A percentile compares a stretch with the other conserved stretches of the same genome.
These are phyloP conservation scores for Gymnopilus dilepis DNA, from an alignment of 768 basidiomycete genomes.

Conservation along the genomic window DNA sequence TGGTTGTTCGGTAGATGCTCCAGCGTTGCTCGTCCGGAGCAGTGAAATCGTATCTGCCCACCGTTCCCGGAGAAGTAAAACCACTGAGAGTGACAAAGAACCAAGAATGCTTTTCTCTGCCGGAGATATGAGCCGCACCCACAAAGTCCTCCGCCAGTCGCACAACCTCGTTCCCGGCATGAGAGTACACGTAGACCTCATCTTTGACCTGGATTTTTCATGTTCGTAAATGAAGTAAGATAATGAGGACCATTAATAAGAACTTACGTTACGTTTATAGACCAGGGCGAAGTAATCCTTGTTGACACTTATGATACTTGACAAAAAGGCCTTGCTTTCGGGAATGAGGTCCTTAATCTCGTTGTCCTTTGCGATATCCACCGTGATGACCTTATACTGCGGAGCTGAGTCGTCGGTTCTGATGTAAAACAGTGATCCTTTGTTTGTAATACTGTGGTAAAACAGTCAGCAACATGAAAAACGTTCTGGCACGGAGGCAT, in stretches of 20 bases:
- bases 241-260: not conserved
- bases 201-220: constrained; percentile 66
- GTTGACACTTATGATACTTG: constrained; percentile 50
- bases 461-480: constrained; percentile 7
- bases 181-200: constrained; percentile 74
- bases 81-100: constrained; percentile 69
- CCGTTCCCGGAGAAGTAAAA: constrained; percentile 75
- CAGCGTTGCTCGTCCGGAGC: constrained; percentile 54
- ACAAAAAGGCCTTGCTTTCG: constrained; percentile 67
- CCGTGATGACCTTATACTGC: constrained; percentile 65
- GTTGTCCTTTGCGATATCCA: constrained; percentile 61
- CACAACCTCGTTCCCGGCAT: constrained; percentile 53
- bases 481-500: too few relatives aligned
- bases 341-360: constrained; percentile 66
- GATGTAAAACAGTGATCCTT: constrained; percentile 66
- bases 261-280: constrained; percentile 75
- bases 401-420: constrained; percentile 71
- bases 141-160: constrained; percentile 72
- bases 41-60: constrained; percentile 69
- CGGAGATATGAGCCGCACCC: constrained; percentile 60
- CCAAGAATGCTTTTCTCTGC: constrained; percentile 57
- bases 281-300: constrained; percentile 61
- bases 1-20: constrained; percentile 61
- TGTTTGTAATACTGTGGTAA: constrained; percentile 61
- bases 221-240: constrained; percentile 8